These are phyloP conservation scores for Rhodamnia rubescens DNA, from an alignment of 345 rosid genomes.

Conservation along the genomic window DNA sequence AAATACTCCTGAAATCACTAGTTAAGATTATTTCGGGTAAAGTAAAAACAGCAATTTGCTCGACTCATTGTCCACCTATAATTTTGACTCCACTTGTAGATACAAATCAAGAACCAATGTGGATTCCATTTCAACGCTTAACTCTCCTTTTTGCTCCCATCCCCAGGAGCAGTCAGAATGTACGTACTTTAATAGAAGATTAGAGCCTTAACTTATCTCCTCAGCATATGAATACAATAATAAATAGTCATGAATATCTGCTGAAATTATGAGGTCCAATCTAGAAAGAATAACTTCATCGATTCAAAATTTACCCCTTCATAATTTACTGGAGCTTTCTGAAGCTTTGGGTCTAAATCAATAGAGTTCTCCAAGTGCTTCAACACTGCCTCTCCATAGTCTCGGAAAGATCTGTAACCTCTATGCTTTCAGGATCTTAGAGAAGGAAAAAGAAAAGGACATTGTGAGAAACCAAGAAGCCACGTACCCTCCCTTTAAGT, in stretches of 20 bases:
- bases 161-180: background rate
- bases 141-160: background rate
- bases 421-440: background rate
- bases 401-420: constrained; percentile 60
- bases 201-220: background rate
- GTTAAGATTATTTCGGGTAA: background rate
- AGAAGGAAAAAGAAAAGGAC: background rate
- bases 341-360: constrained; percentile 47
- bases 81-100: background rate
- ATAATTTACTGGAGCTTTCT: constrained; percentile 72
- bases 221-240: background rate
- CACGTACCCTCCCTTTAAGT: constrained; percentile 84
- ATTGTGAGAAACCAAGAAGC: background rate
- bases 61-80: background rate
- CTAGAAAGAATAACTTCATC: background rate
- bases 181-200: background rate
- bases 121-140: background rate
- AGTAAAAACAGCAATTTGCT: background rate
- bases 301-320: constrained; percentile 58
- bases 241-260: background rate
- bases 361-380: constrained; percentile 50
- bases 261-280: background rate
- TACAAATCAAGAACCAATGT: background rate
- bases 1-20: background rate
- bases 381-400: constrained; percentile 84